A percentile compares a stretch with the other conserved stretches of the same genome.
Evolutionary conservation across 345 rosid genomes (phyloP).

Genomic region (Geranium rotundifolium): DNA sequence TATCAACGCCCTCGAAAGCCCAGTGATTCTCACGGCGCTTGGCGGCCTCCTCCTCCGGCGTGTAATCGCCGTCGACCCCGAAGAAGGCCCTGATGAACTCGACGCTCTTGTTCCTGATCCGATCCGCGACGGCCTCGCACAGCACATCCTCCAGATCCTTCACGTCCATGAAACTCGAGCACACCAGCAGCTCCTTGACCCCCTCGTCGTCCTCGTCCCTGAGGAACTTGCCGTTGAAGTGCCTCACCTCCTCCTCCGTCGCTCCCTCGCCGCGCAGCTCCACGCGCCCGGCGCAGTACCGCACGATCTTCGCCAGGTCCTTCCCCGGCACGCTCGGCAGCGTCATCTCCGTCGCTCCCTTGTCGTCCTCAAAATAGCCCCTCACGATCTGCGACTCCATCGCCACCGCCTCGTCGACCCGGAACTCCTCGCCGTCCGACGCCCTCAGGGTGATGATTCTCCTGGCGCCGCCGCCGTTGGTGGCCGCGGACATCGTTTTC

Average conservation of each 20-base stretch:
- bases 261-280: slow-evolving; percentile 1
- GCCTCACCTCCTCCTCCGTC: not conserved
- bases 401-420: too few species aligned
- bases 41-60: slow-evolving; percentile 25
- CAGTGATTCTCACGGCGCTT: slow-evolving; percentile 14
- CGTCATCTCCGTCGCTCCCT: slow-evolving; percentile 7
- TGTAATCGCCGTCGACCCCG: slow-evolving; percentile 26
- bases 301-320: slow-evolving; percentile 12
- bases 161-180: slow-evolving; percentile 25
- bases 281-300: slow-evolving; percentile 16
- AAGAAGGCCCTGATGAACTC: slow-evolving; percentile 26
- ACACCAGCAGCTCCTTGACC: slow-evolving; percentile 21
- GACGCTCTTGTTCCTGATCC: slow-evolving; percentile 33
- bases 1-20: slow-evolving; percentile 18
- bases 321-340: slow-evolving; percentile 19
- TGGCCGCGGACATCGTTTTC: too few species aligned
- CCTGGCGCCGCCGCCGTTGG: too few species aligned
- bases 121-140: slow-evolving; percentile 14
- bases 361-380: slow-evolving; percentile 11
- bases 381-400: too few species aligned
- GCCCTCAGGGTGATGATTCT: slow-evolving; percentile 14
- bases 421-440: slow-evolving; percentile 11
- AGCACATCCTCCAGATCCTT: slow-evolving; percentile 21
- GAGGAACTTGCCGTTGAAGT: slow-evolving; percentile 8
- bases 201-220: slow-evolving; percentile 7